Evolutionary conservation across 495 filamentous ascomycete species (phyloP).

Genomic region (Parmelia sp.): DNA sequence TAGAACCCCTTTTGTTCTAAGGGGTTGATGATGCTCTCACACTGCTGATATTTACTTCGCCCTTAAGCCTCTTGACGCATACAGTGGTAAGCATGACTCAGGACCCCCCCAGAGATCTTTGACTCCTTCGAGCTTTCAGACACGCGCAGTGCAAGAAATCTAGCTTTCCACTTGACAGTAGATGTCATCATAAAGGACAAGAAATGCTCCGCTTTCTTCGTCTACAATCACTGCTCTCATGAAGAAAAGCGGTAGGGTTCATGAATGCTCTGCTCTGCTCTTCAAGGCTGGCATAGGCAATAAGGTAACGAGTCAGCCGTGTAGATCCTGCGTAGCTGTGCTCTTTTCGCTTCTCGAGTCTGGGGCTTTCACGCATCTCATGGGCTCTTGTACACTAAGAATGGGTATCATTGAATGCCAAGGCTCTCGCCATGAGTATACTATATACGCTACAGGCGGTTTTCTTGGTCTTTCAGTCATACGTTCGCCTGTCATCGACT

Average conservation of each 20-base stretch:
- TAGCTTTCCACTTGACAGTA: background rate
- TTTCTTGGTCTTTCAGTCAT: background rate
- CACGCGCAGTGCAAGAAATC: background rate
- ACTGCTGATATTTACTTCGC: too few relatives aligned
- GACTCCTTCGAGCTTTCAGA: background rate
- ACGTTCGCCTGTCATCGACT: background rate
- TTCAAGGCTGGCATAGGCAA: too few relatives aligned
- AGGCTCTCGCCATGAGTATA: background rate
- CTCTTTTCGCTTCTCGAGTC: too few relatives aligned
- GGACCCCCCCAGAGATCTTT: background rate
- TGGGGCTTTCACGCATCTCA: too few relatives aligned
- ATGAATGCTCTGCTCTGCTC: too few relatives aligned
- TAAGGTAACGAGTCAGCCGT: too few relatives aligned
- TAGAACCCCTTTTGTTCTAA: background rate
- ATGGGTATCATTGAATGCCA: background rate
- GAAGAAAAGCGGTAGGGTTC: too few relatives aligned
- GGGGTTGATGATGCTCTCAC: background rate
- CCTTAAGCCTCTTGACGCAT: too few relatives aligned
- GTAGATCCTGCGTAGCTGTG: too few relatives aligned
- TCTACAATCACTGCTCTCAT: too few relatives aligned
- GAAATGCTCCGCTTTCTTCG: too few relatives aligned
- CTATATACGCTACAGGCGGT: background rate
- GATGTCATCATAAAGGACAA: too few relatives aligned
- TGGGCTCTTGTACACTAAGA: background rate
- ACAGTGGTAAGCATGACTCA: background rate